These are phyloP conservation scores for Clitopilus passeckerianus DNA, from an alignment of 768 basidiomycete genomes.

Conservation along the genomic window DNA sequence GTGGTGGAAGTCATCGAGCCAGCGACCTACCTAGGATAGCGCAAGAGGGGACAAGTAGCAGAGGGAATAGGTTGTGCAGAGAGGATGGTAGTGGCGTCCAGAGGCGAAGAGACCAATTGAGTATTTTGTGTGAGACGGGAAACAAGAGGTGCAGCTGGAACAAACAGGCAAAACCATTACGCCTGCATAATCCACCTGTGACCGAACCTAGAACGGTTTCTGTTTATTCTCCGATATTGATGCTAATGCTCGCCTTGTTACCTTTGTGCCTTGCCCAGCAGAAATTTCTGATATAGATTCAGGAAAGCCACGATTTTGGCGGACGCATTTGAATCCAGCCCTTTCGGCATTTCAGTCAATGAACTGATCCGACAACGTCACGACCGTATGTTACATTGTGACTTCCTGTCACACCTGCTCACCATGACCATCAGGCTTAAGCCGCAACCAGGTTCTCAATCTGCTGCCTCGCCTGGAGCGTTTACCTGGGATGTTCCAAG, in stretches of 20 bases:
- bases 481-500: constrained; percentile 59
- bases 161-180: neutral
- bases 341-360: neutral
- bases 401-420: neutral
- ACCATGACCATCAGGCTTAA: constrained; percentile 42
- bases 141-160: neutral
- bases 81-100: neutral
- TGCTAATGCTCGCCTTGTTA: neutral
- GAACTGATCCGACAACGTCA: neutral
- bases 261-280: neutral
- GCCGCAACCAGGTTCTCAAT: constrained; percentile 29
- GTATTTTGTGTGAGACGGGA: neutral
- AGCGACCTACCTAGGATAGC: neutral
- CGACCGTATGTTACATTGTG: neutral
- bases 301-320: neutral
- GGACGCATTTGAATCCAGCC: neutral
- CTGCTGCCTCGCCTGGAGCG: constrained; percentile 32
- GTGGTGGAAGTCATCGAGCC: neutral
- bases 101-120: neutral
- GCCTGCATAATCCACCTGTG: neutral
- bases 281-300: neutral
- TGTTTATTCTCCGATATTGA: neutral
- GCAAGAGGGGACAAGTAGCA: neutral
- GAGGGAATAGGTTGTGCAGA: neutral
- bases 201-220: neutral